Percentiles rank a stretch among this genome's conserved stretches.
phyloP scores from a whole-genome alignment of 192 early-diverging fungal genomes.

The Backusella sp. region DNA sequence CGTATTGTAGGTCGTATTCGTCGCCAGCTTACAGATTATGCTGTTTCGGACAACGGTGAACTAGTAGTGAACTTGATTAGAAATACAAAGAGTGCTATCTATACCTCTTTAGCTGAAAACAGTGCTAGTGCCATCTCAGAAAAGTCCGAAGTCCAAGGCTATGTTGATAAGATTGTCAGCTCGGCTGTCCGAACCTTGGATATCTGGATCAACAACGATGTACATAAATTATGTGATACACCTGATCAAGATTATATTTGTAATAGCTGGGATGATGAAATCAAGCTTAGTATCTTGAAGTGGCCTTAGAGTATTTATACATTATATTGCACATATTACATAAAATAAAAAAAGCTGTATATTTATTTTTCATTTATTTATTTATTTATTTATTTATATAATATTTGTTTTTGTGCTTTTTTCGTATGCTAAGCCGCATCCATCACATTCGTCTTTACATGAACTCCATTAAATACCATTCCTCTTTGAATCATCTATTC shows the following conservation, averaged over 20 bases:
- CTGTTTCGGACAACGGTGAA: constrained; percentile 23
- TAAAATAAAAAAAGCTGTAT: constrained; percentile 3
- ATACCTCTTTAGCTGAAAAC: constrained; percentile 16
- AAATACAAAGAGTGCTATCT: constrained; percentile 16
- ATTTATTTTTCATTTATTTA: background rate
- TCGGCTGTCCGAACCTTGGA: constrained; percentile 20
- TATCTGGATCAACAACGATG: constrained; percentile 24
- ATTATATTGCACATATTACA: background rate
- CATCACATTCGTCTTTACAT: too few relatives aligned
- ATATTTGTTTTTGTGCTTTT: background rate
- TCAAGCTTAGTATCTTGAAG: constrained; percentile 30
- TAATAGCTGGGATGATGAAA: constrained; percentile 35
- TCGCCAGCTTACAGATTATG: constrained; percentile 19
- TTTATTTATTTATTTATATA: background rate
- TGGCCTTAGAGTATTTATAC: constrained; percentile 32
- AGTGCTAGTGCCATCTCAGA: constrained; percentile 28
- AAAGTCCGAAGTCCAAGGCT: constrained; percentile 17
- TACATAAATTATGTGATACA: constrained; percentile 24
- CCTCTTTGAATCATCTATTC: too few relatives aligned
- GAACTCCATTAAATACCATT: too few relatives aligned
- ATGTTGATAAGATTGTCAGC: constrained; percentile 20
- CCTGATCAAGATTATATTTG: constrained; percentile 22
- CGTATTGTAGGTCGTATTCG: constrained; percentile 30
- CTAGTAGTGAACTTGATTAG: constrained; percentile 21
- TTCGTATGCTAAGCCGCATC: background rate